phyloP scores from a whole-genome alignment of 805 yeast species.

The Wickerhamomyces bisporus region DNA sequence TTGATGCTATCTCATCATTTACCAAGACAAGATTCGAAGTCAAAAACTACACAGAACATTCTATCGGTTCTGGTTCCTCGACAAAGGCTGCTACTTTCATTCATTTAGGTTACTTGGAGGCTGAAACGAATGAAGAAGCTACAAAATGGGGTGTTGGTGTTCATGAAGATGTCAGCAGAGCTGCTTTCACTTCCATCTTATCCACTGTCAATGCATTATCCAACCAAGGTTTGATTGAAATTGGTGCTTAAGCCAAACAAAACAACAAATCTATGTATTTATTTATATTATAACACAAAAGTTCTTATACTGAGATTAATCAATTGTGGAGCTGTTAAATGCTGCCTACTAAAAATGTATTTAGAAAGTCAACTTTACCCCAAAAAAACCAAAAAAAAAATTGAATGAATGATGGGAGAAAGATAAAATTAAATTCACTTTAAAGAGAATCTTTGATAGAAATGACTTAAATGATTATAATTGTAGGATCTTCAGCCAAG shows the following conservation, averaged over 20 bases:
- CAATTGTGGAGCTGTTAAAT: neutral
- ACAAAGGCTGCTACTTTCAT: constrained; percentile 76
- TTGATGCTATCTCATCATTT: constrained; percentile 54
- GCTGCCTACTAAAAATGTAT: neutral
- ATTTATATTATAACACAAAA: neutral
- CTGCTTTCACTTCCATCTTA: constrained; percentile 66
- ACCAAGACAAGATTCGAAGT: constrained; percentile 55
- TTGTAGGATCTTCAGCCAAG: too few species aligned
- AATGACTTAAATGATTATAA: too few species aligned
- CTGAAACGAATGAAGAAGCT: constrained; percentile 34
- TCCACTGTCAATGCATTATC: constrained; percentile 51
- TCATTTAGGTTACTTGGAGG: constrained; percentile 45
- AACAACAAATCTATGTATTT: neutral
- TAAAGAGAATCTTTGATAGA: too few species aligned
- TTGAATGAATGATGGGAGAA: too few species aligned
- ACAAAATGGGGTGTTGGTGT: constrained; percentile 88
- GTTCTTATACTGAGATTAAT: neutral
- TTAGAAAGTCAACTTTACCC: too few species aligned
- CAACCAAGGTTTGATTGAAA: constrained; percentile 17
- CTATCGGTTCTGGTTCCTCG: constrained; percentile 65
- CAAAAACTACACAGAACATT: constrained; percentile 64
- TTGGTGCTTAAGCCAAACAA: neutral
- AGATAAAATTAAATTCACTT: too few species aligned
- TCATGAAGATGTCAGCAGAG: constrained; percentile 83
- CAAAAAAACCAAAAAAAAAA: too few species aligned